phyloP scores from a whole-genome alignment of 768 basidiomycete species.

The Holtermanniella nyarrowii region DNA sequence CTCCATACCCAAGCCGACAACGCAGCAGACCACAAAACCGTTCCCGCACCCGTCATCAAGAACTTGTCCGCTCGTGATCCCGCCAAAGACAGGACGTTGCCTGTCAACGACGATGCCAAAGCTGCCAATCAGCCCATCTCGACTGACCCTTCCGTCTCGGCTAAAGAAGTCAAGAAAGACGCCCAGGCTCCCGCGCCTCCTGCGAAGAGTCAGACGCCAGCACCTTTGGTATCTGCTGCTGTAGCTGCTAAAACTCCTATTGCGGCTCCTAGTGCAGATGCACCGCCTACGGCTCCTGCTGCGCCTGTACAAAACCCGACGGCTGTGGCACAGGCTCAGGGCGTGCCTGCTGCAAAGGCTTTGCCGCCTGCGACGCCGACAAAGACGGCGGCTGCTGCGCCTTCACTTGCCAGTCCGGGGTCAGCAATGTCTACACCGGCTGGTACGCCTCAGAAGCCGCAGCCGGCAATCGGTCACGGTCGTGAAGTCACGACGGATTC shows the following conservation, averaged over 20 bases:
- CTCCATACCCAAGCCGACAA: slow-evolving; percentile 37
- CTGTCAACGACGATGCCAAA: slow-evolving; percentile 12
- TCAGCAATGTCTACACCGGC: slow-evolving; percentile 17
- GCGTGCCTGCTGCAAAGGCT: neutral
- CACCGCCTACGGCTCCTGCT: neutral
- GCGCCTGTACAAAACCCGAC: slow-evolving; percentile 4
- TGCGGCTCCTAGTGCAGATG: slow-evolving; percentile 4
- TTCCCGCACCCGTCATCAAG: slow-evolving; percentile 35
- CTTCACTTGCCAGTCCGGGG: slow-evolving; percentile 1
- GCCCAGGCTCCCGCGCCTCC: slow-evolving; percentile 17
- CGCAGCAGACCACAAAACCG: slow-evolving; percentile 27
- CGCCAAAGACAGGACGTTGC: slow-evolving; percentile 31
- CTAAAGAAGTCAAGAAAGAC: slow-evolving; percentile 26
- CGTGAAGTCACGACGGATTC: slow-evolving; percentile 6
- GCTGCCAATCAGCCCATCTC: slow-evolving; percentile 21
- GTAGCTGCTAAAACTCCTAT: slow-evolving; percentile 4
- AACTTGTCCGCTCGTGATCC: slow-evolving; percentile 20
- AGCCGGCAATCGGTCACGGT: slow-evolving; percentile 5
- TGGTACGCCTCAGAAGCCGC: slow-evolving; percentile 22
- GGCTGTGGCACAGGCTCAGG: slow-evolving; percentile 1
- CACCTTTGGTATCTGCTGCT: neutral
- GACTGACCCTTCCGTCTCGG: slow-evolving; percentile 18
- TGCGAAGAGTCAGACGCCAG: neutral
- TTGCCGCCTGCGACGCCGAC: slow-evolving; percentile 20
- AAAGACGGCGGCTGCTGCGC: slow-evolving; percentile 14